Percentiles rank a stretch among this genome's conserved stretches.
phyloP scores from a whole-genome alignment of 2,329 filamentous ascomycete genomes.

The Xylariaceae sp. region DNA sequence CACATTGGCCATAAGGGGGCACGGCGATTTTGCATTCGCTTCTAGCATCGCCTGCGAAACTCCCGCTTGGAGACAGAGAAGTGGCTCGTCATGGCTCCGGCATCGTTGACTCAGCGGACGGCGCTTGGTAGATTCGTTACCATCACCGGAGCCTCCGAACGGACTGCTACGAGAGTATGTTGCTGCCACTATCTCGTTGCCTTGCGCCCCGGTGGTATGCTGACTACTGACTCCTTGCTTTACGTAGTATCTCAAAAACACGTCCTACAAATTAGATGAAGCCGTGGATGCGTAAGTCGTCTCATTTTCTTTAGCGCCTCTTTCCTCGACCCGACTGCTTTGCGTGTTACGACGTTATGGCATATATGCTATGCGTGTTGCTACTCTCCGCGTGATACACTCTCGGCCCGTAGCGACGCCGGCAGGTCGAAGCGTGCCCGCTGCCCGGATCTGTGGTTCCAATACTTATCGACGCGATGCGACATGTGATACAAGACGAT shows the following conservation, averaged over 20 bases:
- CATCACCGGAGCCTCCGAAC: constrained; percentile 32
- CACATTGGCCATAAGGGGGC: neutral
- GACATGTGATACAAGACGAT: neutral
- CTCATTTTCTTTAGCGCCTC: constrained; percentile 14
- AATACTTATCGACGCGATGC: neutral
- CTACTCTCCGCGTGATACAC: neutral
- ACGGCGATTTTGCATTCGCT: neutral
- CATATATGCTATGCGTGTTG: neutral
- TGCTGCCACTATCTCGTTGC: neutral
- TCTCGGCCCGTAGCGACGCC: neutral
- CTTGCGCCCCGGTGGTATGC: neutral
- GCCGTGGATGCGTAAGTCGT: constrained; percentile 56
- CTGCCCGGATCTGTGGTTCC: neutral
- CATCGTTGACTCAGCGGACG: constrained; percentile 27
- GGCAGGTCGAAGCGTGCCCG: neutral
- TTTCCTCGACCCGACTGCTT: neutral
- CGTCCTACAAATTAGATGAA: constrained; percentile 49
- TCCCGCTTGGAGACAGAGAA: neutral
- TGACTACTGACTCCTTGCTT: neutral
- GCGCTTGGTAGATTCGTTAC: constrained; percentile 28
- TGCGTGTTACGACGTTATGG: neutral
- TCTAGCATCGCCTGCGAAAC: neutral
- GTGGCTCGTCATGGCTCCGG: constrained; percentile 26
- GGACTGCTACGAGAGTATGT: constrained; percentile 27
- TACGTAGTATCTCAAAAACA: constrained; percentile 36